Evolutionary conservation across 2,329 filamentous ascomycete species (phyloP).

Genomic region (Aureobasidium sp.): DNA sequence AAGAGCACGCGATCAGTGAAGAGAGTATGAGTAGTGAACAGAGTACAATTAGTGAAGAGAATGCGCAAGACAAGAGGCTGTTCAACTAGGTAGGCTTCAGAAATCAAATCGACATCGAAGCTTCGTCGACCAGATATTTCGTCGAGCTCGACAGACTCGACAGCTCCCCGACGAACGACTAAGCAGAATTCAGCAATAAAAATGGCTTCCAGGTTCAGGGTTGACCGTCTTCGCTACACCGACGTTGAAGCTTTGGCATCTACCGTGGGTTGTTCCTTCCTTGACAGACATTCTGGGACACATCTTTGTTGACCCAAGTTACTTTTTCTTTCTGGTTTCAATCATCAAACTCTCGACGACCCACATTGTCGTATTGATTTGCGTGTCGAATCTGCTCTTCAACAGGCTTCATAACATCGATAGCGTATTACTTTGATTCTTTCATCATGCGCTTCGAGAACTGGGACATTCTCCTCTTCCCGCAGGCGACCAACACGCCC

Average conservation of each 20-base stretch:
- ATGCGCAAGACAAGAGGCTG: too few relatives aligned
- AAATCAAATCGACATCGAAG: too few relatives aligned
- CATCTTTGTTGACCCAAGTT: neutral
- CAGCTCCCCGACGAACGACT: too few relatives aligned
- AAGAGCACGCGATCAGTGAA: too few relatives aligned
- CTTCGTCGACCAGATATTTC: too few relatives aligned
- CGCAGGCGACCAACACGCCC: slow-evolving; percentile 54
- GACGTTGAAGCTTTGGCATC: neutral
- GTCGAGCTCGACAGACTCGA: too few relatives aligned
- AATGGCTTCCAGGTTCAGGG: neutral
- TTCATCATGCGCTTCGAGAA: slow-evolving; percentile 71
- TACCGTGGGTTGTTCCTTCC: neutral
- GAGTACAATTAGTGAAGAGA: too few relatives aligned
- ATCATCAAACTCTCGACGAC: neutral
- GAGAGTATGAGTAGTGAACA: too few relatives aligned
- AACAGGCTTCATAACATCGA: slow-evolving; percentile 2
- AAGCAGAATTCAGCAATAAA: neutral
- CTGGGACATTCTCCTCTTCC: slow-evolving; percentile 81
- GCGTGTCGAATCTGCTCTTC: neutral
- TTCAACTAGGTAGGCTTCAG: too few relatives aligned
- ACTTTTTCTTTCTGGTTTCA: neutral
- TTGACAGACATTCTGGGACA: neutral
- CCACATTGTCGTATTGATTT: neutral
- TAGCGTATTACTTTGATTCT: slow-evolving; percentile 11
- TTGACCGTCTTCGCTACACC: neutral